Conservation (phyloP, 2,329 filamentous ascomycete genomes). For the Paramyrothecium sp. region DNA sequence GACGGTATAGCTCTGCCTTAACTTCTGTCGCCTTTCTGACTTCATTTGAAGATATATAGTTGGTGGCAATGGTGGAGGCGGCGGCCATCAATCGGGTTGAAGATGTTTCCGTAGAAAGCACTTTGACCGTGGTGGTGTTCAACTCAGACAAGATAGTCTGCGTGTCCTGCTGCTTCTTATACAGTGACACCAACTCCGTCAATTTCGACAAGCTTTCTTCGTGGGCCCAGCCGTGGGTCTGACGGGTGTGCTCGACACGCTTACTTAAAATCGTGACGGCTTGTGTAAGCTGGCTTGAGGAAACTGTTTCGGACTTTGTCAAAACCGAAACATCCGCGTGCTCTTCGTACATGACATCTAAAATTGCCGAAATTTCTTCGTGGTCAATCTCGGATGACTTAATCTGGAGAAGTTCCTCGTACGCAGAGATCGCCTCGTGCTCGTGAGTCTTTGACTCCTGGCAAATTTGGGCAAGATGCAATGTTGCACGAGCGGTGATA, state of each 20-base stretch:
- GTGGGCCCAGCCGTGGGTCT: slow-evolving; percentile 34
- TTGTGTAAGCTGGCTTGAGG: slow-evolving; percentile 24
- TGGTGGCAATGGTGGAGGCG: slow-evolving; percentile 31
- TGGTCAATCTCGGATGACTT: slow-evolving; percentile 28
- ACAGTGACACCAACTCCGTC: slow-evolving; percentile 31
- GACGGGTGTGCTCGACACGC: slow-evolving; percentile 24
- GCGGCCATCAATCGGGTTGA: slow-evolving; percentile 25
- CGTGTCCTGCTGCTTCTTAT: slow-evolving; percentile 28
- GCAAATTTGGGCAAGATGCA: slow-evolving; percentile 32
- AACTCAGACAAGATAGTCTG: slow-evolving; percentile 28
- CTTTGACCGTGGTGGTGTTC: slow-evolving; percentile 27
- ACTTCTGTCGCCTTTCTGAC: slow-evolving; percentile 28
- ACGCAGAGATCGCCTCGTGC: slow-evolving; percentile 29
- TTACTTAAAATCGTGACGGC: slow-evolving; percentile 26
- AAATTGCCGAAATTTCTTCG: slow-evolving; percentile 27
- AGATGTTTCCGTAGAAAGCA: slow-evolving; percentile 28
- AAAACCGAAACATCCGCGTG: slow-evolving; percentile 22
- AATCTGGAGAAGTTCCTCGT: slow-evolving; percentile 31
- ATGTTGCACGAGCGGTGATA: slow-evolving; percentile 33
- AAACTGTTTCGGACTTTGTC: slow-evolving; percentile 18
- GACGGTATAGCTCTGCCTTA: slow-evolving; percentile 33
- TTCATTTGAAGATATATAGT: slow-evolving; percentile 32
- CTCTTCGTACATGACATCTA: slow-evolving; percentile 36
- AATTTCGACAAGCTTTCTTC: slow-evolving; percentile 34
- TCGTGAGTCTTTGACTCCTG: slow-evolving; percentile 34